Evolutionary conservation across 208 protist species (phyloP).

Genomic region (Porcisia hertigi): DNA sequence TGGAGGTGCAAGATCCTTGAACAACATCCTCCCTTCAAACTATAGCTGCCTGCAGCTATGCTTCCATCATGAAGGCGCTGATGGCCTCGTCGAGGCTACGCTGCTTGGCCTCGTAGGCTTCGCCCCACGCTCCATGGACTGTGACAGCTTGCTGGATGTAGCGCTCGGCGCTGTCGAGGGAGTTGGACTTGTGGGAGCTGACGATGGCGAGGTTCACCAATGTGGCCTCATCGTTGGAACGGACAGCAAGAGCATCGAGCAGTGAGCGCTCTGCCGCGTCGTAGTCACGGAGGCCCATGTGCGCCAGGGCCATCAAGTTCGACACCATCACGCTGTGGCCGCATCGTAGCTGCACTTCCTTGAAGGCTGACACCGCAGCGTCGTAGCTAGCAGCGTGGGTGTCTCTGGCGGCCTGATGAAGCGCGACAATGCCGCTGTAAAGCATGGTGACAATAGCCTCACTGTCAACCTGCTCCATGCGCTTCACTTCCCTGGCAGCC

Average conservation of each 20-base stretch:
- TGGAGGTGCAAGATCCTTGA: background rate
- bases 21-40: background rate
- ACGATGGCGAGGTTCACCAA: slow-evolving; percentile 80
- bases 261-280: slow-evolving; percentile 73
- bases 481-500: slow-evolving; percentile 63
- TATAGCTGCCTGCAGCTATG: background rate
- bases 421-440: slow-evolving; percentile 50
- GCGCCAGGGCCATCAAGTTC: slow-evolving; percentile 77
- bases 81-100: slow-evolving; percentile 56
- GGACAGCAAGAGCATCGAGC: slow-evolving; percentile 70
- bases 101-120: slow-evolving; percentile 30
- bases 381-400: slow-evolving; percentile 29
- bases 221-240: slow-evolving; percentile 70
- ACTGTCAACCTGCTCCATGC: slow-evolving; percentile 85
- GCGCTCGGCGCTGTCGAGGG: slow-evolving; percentile 52
- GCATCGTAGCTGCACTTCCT: slow-evolving; percentile 73
- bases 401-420: slow-evolving; percentile 57
- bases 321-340: slow-evolving; percentile 69
- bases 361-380: slow-evolving; percentile 66
- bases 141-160: slow-evolving; percentile 57
- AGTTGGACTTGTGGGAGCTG: slow-evolving; percentile 47
- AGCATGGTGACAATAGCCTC: slow-evolving; percentile 83
- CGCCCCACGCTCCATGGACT: slow-evolving; percentile 43
- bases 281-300: slow-evolving; percentile 67
- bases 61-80: slow-evolving; percentile 34